Percentiles rank a stretch among this genome's conserved stretches.
phyloP scores from a whole-genome alignment of 257 asterid genomes.

The Rubia yunnanensis region DNA sequence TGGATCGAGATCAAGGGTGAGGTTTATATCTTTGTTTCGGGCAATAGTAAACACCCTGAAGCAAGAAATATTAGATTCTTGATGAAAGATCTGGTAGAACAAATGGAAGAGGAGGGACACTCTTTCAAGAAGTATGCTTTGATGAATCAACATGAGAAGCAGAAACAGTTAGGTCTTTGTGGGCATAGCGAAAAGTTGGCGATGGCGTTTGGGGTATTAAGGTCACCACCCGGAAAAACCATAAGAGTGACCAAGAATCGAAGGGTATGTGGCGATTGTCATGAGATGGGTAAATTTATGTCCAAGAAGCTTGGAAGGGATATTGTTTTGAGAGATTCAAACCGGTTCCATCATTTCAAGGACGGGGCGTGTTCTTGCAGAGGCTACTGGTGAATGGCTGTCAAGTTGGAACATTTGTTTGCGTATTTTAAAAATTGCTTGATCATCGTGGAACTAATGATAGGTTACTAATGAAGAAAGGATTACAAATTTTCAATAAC shows the following conservation, averaged over 20 bases:
- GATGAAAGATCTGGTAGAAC: conserved; percentile 6
- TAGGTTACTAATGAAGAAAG: background rate
- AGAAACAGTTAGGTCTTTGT: conserved; percentile 12
- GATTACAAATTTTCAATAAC: background rate
- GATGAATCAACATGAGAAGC: conserved; percentile 8
- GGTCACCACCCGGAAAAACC: conserved; percentile 6
- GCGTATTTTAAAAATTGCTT: no score
- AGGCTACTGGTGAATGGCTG: conserved; percentile 13
- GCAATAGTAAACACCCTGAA: conserved; percentile 11
- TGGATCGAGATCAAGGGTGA: conserved; percentile 26
- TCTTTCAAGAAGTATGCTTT: conserved; percentile 11
- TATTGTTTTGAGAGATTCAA: conserved; percentile 23
- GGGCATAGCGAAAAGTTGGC: conserved; percentile 25
- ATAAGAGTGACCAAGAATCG: conserved; percentile 20
- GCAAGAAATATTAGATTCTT: conserved; percentile 6
- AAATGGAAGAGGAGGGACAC: conserved; percentile 18
- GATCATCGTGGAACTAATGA: background rate
- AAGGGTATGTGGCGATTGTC: conserved; percentile 17
- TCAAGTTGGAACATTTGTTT: background rate
- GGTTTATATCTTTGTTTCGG: conserved; percentile 14
- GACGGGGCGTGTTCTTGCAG: conserved; percentile 25
- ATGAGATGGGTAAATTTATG: conserved; percentile 19
- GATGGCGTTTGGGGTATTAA: conserved; percentile 22
- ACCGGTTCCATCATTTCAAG: conserved; percentile 24
- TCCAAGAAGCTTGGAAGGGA: conserved; percentile 13